Evolutionary conservation across 2,329 filamentous ascomycete species (phyloP).

Genomic region (Biscogniauxia sp.): DNA sequence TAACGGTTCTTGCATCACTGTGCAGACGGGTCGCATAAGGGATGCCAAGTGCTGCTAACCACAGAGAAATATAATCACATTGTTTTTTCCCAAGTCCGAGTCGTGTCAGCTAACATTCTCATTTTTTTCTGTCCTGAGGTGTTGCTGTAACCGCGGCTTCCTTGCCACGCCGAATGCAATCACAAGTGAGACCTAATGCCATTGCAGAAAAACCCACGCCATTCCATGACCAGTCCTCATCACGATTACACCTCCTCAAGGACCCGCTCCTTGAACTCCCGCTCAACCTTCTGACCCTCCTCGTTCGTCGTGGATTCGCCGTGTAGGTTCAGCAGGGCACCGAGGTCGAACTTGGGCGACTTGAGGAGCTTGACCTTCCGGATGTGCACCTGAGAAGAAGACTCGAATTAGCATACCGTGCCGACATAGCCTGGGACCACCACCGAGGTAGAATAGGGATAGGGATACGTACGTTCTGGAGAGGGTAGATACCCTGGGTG

Average conservation of each 20-base stretch:
- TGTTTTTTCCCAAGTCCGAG: constrained; percentile 6
- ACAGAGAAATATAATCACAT: not conserved
- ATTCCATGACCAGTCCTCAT: constrained; percentile 40
- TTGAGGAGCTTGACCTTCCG: constrained; percentile 99
- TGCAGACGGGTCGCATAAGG: not conserved
- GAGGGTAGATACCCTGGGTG: constrained; percentile 98
- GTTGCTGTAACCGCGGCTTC: constrained; percentile 37
- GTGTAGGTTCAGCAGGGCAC: constrained; percentile 92
- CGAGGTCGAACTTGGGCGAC: constrained; percentile 97
- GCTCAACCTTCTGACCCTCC: constrained; percentile 96
- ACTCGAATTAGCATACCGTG: constrained; percentile 33
- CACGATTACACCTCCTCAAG: constrained; percentile 83
- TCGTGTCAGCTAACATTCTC: constrained; percentile 36
- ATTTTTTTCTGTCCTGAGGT: constrained; percentile 35
- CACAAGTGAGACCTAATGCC: constrained; percentile 47
- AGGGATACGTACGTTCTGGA: constrained; percentile 82
- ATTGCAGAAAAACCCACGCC: constrained; percentile 45
- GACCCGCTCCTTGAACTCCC: constrained; percentile 98
- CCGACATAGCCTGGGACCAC: not conserved
- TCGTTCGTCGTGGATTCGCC: constrained; percentile 96
- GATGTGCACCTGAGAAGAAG: constrained; percentile 80
- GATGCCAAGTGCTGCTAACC: not conserved
- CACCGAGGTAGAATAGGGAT: not conserved
- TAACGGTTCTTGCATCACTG: not conserved
- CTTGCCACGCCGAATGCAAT: constrained; percentile 48